Evolutionary conservation across 2,329 filamentous ascomycete genomes (phyloP), one percentile per base, ranked within the genome.

Genomic region (Penicillium sp.): DNA sequence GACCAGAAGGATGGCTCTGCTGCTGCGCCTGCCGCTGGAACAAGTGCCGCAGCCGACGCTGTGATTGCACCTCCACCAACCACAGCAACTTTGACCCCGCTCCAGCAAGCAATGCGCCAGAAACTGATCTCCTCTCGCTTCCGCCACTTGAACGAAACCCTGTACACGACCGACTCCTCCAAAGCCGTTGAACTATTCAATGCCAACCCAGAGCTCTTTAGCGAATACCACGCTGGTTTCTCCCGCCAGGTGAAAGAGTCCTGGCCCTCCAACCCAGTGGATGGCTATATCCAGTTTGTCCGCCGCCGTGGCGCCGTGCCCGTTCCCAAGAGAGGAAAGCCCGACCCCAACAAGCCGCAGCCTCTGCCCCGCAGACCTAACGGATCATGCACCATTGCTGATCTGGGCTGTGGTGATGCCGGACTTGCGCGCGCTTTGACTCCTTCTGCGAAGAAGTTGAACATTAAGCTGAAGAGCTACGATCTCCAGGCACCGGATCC

Each of bases 201-300:
- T 51, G 82, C 89, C 33, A 91, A 90, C 49, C 95, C 95, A 0
- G 91, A 96, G 71, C 93, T 98, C 83, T 99, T 98, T 78, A 83
- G 86, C 65, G 93, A 98, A 77, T 99, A 99, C 76, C 95, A 99
- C 78, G 89, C 92, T 59, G 95, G 95, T 33, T 99, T 99, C 82
- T 89, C 93, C 1, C 90, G 93, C 52, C 95, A 99, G 78, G 95
- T 98, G 57, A 88, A 91, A 70, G 90, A 79, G 55, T 78, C 93
- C 2, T 99, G 95, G 95, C 95, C 95, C 8, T 90, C 93, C 71
- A 99, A 99, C 76, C 95, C 95, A 0, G 91, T 99, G 47, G 90
- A 97, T 73, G 86, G 84, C 56, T 98, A 96, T 78, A 87, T 97
- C 62, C 72, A 78, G 27, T 83, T 88, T 50, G 86, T 98, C 63